These are phyloP conservation scores for Withania somnifera DNA, from an alignment of 305 asterid species.

Conservation along the genomic window DNA sequence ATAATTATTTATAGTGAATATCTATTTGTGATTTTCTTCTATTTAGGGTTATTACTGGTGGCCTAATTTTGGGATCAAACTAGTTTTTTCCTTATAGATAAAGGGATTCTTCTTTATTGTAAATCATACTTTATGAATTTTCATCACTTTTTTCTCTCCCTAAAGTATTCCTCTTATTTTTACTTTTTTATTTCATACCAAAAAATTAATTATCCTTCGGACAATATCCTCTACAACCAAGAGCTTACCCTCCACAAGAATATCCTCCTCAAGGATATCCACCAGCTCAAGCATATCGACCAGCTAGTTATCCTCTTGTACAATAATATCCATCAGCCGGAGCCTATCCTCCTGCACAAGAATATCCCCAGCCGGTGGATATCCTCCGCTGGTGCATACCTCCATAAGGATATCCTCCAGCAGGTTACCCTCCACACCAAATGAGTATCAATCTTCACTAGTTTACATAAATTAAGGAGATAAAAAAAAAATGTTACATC, in stretches of 20 bases:
- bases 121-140: too few relatives aligned
- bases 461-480: background rate
- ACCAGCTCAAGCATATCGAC: constrained; percentile 6
- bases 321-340: constrained; percentile 46
- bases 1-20: too few relatives aligned
- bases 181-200: too few relatives aligned
- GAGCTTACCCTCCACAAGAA: background rate
- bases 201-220: background rate
- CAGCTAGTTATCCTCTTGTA: constrained; percentile 29
- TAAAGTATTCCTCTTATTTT: too few relatives aligned
- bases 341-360: constrained; percentile 14
- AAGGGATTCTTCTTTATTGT: too few relatives aligned
- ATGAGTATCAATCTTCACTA: background rate
- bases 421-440: background rate
- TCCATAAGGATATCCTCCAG: background rate
- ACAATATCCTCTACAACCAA: background rate
- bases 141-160: too few relatives aligned
- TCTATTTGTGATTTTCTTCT: too few relatives aligned
- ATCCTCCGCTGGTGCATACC: background rate
- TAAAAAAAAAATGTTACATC: background rate
- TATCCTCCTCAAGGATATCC: background rate
- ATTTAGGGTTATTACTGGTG: too few relatives aligned
- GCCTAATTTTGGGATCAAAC: too few relatives aligned
- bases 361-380: background rate
- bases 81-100: too few relatives aligned